A percentile compares a stretch with the other conserved stretches of the same genome.
Evolutionary conservation across 2,329 filamentous ascomycete genomes (phyloP).

Genomic region (Botrytis fabae): DNA sequence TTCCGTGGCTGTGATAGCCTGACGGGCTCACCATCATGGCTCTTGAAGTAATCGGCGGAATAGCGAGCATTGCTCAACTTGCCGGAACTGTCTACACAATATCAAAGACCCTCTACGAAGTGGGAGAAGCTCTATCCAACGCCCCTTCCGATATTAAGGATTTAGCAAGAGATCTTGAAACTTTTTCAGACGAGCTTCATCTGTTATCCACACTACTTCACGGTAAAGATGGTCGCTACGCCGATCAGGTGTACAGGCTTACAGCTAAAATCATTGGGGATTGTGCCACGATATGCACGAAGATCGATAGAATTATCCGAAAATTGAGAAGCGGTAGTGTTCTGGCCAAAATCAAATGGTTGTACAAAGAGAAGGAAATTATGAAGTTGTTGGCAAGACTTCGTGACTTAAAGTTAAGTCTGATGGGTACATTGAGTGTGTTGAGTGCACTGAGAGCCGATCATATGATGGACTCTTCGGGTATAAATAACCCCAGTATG

Average conservation of each 20-base stretch:
- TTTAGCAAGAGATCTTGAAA: conserved; percentile 29
- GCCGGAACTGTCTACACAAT: conserved; percentile 28
- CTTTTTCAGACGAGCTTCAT: conserved; percentile 27
- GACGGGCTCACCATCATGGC: conserved; percentile 6
- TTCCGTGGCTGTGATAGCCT: background rate
- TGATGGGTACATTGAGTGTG: conserved; percentile 28
- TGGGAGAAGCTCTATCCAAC: conserved; percentile 28
- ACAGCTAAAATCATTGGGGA: conserved; percentile 31
- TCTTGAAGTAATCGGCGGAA: conserved; percentile 28
- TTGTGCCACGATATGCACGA: conserved; percentile 30
- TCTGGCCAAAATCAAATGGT: conserved; percentile 28
- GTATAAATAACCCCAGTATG: conserved; percentile 25
- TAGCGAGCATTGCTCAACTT: conserved; percentile 28
- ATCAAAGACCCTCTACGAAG: conserved; percentile 28
- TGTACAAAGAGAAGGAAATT: conserved; percentile 32
- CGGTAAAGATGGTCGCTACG: conserved; percentile 27
- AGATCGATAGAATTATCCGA: conserved; percentile 28
- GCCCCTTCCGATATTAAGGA: conserved; percentile 31
- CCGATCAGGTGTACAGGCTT: conserved; percentile 27
- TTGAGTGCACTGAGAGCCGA: conserved; percentile 28
- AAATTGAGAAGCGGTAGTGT: conserved; percentile 26
- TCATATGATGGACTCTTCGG: conserved; percentile 28
- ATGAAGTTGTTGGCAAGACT: conserved; percentile 28
- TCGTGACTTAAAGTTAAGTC: conserved; percentile 30
- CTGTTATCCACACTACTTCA: conserved; percentile 26